Conservation (phyloP, 2,329 filamentous ascomycete genomes). For the Chaetomium sp. region DNA sequence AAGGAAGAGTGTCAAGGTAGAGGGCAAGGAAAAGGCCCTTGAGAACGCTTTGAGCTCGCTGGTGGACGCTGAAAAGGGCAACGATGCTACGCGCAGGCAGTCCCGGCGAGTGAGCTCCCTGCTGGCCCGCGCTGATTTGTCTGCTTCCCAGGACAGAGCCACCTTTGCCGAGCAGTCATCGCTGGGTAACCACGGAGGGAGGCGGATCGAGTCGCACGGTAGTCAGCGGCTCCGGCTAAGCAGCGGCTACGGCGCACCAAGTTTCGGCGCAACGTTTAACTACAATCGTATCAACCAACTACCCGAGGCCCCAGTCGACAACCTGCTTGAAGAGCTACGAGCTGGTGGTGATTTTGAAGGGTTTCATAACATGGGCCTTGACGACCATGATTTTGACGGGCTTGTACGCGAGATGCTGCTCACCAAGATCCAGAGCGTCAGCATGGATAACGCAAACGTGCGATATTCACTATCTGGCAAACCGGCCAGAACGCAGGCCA, state of each 20-base stretch:
- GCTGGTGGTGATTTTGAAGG: conserved; percentile 65
- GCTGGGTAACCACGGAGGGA: conserved; percentile 47
- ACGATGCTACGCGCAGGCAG: conserved; percentile 58
- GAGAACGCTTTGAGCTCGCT: conserved; percentile 67
- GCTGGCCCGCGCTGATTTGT: conserved; percentile 82
- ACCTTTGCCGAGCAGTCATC: conserved; percentile 71
- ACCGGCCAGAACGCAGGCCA: conserved; percentile 57
- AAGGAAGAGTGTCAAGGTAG: conserved; percentile 49
- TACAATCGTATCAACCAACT: conserved; percentile 60
- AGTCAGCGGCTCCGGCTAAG: conserved; percentile 66
- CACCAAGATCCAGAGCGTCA: conserved; percentile 68
- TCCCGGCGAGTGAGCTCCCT: conserved; percentile 87
- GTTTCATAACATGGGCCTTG: conserved; percentile 71
- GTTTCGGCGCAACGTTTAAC: conserved; percentile 43
- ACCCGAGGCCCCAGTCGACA: conserved; percentile 68
- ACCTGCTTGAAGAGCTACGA: conserved; percentile 68
- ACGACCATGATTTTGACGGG: conserved; percentile 71
- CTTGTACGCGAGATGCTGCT: conserved; percentile 73
- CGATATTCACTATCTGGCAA: conserved; percentile 60
- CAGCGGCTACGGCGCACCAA: conserved; percentile 46
- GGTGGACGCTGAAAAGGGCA: conserved; percentile 70
- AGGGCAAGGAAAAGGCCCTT: conserved; percentile 53
- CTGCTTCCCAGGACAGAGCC: conserved; percentile 77
- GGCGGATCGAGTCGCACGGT: conserved; percentile 75
- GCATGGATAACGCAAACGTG: conserved; percentile 62